A percentile compares a stretch with the other conserved stretches of the same genome.
Conservation (phyloP, 768 basidiomycete species). For the Pilatotrama ljubarskyi region DNA sequence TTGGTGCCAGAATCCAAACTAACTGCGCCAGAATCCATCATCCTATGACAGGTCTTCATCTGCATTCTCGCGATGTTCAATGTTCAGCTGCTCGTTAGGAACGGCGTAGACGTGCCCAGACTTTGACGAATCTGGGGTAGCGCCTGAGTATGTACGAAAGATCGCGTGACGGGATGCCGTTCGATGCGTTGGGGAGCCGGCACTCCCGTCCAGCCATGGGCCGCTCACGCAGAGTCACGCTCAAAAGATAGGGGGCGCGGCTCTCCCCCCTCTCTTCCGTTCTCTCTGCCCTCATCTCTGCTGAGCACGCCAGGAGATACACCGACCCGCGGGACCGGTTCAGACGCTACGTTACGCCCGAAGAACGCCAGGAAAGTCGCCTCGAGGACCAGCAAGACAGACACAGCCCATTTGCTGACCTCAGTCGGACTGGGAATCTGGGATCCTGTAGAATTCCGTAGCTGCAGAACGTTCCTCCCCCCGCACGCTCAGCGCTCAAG, state of each 20-base stretch:
- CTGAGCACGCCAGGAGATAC: background rate
- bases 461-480: slow-evolving; percentile 10
- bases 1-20: no score
- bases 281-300: background rate
- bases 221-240: background rate
- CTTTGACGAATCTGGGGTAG: slow-evolving; percentile 6
- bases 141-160: background rate
- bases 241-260: slow-evolving; percentile 1
- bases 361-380: no score
- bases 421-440: background rate
- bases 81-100: no score
- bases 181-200: slow-evolving; percentile 10
- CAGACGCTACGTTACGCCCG: background rate
- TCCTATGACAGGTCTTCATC: no score
- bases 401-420: background rate
- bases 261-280: background rate
- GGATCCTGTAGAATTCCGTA: slow-evolving; percentile 3
- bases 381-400: background rate
- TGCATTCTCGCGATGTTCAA: no score
- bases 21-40: no score
- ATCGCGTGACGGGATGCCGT: slow-evolving; percentile 13
- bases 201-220: background rate
- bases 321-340: background rate
- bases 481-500: background rate
- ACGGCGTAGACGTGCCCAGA: background rate